Conservation (phyloP, 1,284 basidiomycete species). For the Boletellus sp. region DNA sequence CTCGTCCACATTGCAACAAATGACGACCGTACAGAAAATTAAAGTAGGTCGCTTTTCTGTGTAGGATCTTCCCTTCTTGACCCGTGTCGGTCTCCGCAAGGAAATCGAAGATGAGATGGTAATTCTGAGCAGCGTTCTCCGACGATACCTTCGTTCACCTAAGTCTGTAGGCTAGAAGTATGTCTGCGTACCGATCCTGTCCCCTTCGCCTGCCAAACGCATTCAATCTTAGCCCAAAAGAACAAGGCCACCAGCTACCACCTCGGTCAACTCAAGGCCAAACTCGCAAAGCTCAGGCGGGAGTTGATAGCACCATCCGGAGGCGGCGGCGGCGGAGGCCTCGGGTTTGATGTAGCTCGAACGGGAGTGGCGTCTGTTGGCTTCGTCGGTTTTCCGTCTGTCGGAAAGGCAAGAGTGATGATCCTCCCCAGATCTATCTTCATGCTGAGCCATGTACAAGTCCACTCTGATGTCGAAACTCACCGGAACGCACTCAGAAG, state of each 20-base stretch:
- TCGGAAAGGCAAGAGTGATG: constrained; percentile 66
- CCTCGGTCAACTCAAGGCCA: constrained; percentile 95
- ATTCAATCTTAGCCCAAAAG: constrained; percentile 71
- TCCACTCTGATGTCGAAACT: constrained; percentile 98
- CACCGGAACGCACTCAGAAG: constrained; percentile 95
- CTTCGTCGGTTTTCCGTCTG: constrained; percentile 88
- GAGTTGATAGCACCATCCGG: constrained; percentile 85
- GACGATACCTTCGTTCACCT: constrained; percentile 14
- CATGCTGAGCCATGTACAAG: constrained; percentile 37
- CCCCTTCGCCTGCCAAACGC: constrained; percentile 8
- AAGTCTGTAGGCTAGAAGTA: constrained; percentile 53
- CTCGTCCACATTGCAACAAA: constrained; percentile 30
- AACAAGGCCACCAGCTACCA: constrained; percentile 97
- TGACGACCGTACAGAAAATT: constrained; percentile 89
- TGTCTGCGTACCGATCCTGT: constrained; percentile 21
- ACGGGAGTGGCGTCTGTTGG: constrained; percentile 97
- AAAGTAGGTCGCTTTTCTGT: constrained; percentile 50
- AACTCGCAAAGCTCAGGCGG: constrained; percentile 93
- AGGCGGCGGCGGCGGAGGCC: constrained; percentile 79
- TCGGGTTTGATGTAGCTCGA: constrained; percentile 96
- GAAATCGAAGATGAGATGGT: constrained; percentile 98
- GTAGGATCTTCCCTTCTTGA: constrained; percentile 18
- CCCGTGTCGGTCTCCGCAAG: constrained; percentile 33
- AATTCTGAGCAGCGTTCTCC: constrained; percentile 29
- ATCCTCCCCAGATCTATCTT: neutral